phyloP scores from a whole-genome alignment of 2,329 filamentous ascomycete species.

The Graphilbum ipis-grandicollis region DNA sequence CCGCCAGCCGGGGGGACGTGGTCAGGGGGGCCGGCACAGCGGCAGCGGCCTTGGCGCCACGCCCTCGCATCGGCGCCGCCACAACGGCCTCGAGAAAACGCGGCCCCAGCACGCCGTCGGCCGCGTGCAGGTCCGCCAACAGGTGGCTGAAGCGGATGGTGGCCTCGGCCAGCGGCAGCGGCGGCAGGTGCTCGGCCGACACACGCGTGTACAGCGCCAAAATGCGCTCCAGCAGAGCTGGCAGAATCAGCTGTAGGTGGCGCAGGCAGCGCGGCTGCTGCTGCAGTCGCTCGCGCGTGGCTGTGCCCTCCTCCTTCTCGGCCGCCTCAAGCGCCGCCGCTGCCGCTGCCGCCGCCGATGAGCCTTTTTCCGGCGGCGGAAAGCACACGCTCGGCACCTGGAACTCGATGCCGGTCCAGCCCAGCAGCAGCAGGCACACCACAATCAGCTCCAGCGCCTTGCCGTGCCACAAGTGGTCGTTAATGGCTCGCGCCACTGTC shows the following conservation, averaged over 20 bases:
- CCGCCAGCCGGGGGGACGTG: constrained; percentile 36
- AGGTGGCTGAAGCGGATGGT: constrained; percentile 58
- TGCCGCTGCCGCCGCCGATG: constrained; percentile 12
- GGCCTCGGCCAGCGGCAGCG: constrained; percentile 54
- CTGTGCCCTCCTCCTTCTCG: constrained; percentile 13
- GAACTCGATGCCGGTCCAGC: constrained; percentile 73
- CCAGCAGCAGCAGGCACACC: constrained; percentile 65
- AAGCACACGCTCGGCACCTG: constrained; percentile 45
- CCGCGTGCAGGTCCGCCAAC: constrained; percentile 47
- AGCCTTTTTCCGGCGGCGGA: constrained; percentile 29
- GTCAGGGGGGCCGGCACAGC: constrained; percentile 18
- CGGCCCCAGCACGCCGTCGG: constrained; percentile 43
- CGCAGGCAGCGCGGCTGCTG: constrained; percentile 34
- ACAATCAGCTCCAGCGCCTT: constrained; percentile 84
- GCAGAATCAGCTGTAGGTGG: constrained; percentile 40
- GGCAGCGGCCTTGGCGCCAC: constrained; percentile 27
- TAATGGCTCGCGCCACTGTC: constrained; percentile 55
- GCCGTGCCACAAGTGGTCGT: constrained; percentile 93
- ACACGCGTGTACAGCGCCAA: constrained; percentile 56
- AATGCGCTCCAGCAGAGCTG: constrained; percentile 60
- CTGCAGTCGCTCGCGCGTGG: constrained; percentile 13
- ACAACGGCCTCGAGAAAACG: constrained; percentile 48
- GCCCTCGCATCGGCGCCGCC: constrained; percentile 24
- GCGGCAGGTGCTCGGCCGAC: constrained; percentile 52
- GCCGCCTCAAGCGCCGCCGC: constrained; percentile 16